Base-by-base conservation (phyloP, 805 yeast species). In the Yamadazyma philogaea region DNA sequence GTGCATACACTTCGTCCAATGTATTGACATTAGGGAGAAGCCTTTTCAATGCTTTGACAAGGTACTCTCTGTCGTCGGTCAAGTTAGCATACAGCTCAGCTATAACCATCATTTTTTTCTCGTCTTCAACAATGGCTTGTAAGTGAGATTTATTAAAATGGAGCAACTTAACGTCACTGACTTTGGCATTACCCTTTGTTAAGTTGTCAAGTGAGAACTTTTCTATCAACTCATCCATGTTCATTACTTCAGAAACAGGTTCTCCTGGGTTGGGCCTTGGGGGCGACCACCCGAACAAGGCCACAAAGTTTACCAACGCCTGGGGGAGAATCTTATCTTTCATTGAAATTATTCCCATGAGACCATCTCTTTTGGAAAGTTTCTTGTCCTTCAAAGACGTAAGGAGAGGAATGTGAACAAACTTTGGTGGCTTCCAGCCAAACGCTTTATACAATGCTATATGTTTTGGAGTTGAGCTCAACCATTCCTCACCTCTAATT, bases 401-500 rank as follows among this genome's bases (percentile, higher is more conserved):
- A 42, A 93, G 63, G 30, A 93, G 66, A 0, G 99, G 99, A 37
- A 93, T 84, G 58, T 93, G 99, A n/a, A 85, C 73, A 59, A 79
- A 93, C 15, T 72, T 55, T 0, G 99, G 99, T 1, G 84, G 79
- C 0, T 55, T 49, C 97, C 97, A 91, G 0, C 86, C 87, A 57
- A 91, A 83, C 0, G 96, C 95, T 14, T 74, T 53, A 58, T 93
- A 95, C 39, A 93, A 60, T 0, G 96, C 91, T 35, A 89, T 73
- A 56, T 93, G 99, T 54, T 90, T 91, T 2, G 97, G 96, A 0
- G 99, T 93, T 0, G 98, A 87, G 1, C 96, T 85, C 8, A 93
- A 66, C 99, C 99, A 93, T 61, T 93, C 99, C 57, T 93, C 99
- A 26, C 99, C 99, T 51, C 99, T 73, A 4, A 93, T 81, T 7